These are phyloP conservation scores for Penicillium lividum DNA, from an alignment of 495 filamentous ascomycete species.

Conservation along the genomic window DNA sequence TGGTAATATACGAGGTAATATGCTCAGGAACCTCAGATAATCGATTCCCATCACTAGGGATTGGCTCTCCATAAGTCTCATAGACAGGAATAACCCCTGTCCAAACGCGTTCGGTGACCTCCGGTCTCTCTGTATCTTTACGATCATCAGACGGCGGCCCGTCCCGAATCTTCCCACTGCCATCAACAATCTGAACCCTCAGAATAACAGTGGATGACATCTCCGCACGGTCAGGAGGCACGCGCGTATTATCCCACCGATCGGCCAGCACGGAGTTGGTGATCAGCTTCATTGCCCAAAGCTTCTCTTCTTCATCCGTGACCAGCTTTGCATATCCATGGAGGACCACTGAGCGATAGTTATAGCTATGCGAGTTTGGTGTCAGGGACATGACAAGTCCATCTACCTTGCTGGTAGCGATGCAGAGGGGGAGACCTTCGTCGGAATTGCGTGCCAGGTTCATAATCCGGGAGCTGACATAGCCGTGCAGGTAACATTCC, in stretches of 20 bases:
- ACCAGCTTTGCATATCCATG: slow-evolving; percentile 75
- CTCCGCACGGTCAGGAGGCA: slow-evolving; percentile 73
- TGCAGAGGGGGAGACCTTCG: slow-evolving; percentile 60
- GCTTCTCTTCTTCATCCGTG: slow-evolving; percentile 66
- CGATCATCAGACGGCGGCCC: slow-evolving; percentile 71
- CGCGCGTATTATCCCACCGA: slow-evolving; percentile 69
- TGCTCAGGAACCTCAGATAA: slow-evolving; percentile 64
- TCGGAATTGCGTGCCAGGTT: slow-evolving; percentile 56
- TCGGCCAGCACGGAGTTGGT: slow-evolving; percentile 70
- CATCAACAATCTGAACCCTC: slow-evolving; percentile 65
- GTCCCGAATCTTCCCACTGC: slow-evolving; percentile 74
- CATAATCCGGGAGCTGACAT: slow-evolving; percentile 78
- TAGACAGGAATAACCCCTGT: slow-evolving; percentile 79
- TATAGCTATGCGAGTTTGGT: slow-evolving; percentile 79
- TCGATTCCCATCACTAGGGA: slow-evolving; percentile 60
- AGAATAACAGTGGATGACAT: slow-evolving; percentile 76
- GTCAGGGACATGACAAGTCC: slow-evolving; percentile 76
- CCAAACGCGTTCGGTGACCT: slow-evolving; percentile 65
- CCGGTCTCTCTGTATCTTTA: slow-evolving; percentile 64
- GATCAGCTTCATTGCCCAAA: slow-evolving; percentile 80
- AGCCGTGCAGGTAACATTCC: slow-evolving; percentile 87
- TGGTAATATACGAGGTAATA: slow-evolving; percentile 56
- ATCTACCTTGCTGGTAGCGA: slow-evolving; percentile 69
- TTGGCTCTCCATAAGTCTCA: slow-evolving; percentile 63
- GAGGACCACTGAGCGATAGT: slow-evolving; percentile 82